phyloP scores from a whole-genome alignment of 257 asterid genomes.

The Ophiorrhiza pumila region DNA sequence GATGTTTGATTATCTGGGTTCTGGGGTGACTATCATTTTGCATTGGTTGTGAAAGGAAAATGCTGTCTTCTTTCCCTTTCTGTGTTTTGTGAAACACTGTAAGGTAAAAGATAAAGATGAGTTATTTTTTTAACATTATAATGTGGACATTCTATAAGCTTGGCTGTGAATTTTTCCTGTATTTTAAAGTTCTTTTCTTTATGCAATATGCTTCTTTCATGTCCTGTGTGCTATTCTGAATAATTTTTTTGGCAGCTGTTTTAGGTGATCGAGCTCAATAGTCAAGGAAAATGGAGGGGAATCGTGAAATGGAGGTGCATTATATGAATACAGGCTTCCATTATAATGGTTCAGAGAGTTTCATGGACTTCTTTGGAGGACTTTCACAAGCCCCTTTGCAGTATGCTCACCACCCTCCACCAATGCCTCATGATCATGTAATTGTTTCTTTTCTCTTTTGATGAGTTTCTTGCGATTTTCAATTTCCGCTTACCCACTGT shows the following conservation, averaged over 20 bases:
- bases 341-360: slow-evolving; percentile 51
- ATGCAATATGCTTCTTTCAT: not conserved
- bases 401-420: slow-evolving; percentile 47
- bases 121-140: not conserved
- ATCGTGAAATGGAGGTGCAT: slow-evolving; percentile 51
- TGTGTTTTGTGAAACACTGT: not conserved
- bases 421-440: slow-evolving; percentile 56
- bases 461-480: not conserved
- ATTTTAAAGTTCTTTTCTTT: not conserved
- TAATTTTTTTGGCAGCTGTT: slow-evolving; percentile 9
- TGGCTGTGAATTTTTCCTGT: not conserved
- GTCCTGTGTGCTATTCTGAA: not conserved
- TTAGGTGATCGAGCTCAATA: slow-evolving; percentile 8
- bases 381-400: slow-evolving; percentile 45
- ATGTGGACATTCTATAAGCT: not conserved
- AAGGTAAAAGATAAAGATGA: not conserved
- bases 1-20: not conserved
- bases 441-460: not conserved
- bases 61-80: not conserved
- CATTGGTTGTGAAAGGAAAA: not conserved
- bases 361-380: slow-evolving; percentile 45
- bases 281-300: slow-evolving; percentile 44
- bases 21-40: not conserved
- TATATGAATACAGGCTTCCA: slow-evolving; percentile 51
- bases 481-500: not conserved